Conservation (phyloP, 768 basidiomycete genomes). For the Podaxis mareebaensis region DNA sequence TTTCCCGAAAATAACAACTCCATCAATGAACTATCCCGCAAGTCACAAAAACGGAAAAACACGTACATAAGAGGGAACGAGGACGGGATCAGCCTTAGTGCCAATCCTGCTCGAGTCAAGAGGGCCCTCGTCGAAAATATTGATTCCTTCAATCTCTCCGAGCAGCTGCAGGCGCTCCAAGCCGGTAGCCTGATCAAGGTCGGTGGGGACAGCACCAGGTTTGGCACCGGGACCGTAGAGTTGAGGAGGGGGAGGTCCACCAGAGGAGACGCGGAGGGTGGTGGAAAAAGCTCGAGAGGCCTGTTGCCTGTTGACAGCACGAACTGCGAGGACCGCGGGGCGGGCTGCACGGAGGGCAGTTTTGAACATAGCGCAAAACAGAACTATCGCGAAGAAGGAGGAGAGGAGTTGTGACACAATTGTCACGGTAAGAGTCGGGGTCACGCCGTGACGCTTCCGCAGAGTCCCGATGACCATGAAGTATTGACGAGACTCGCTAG, state of each 20-base stretch:
- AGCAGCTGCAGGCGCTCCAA: slow-evolving; percentile 93
- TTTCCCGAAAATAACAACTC: slow-evolving; percentile 12
- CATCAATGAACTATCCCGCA: slow-evolving; percentile 2
- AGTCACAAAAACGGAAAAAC: slow-evolving; percentile 8
- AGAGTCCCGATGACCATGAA: slow-evolving; percentile 27
- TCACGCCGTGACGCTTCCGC: slow-evolving; percentile 32
- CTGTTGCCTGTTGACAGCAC: slow-evolving; percentile 35
- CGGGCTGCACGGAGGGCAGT: slow-evolving; percentile 47
- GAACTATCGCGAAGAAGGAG: slow-evolving; percentile 17
- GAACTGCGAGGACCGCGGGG: slow-evolving; percentile 40
- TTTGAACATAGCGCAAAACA: slow-evolving; percentile 38
- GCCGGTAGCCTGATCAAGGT: slow-evolving; percentile 92
- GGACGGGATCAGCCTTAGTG: slow-evolving; percentile 83
- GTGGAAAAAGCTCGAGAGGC: slow-evolving; percentile 60
- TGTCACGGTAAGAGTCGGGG: slow-evolving; percentile 19
- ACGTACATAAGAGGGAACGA: slow-evolving; percentile 84
- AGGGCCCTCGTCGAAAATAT: slow-evolving; percentile 87
- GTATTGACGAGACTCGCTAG: neutral
- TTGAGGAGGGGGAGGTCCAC: slow-evolving; percentile 56
- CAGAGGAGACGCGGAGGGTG: slow-evolving; percentile 56
- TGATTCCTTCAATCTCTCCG: slow-evolving; percentile 83
- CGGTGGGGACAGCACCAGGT: slow-evolving; percentile 75
- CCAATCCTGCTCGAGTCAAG: slow-evolving; percentile 85
- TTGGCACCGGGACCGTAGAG: slow-evolving; percentile 75
- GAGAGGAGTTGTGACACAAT: slow-evolving; percentile 21